A percentile compares a stretch with the other conserved stretches of the same genome.
These are phyloP conservation scores for Aspergillus transmontanensis DNA, from an alignment of 2,329 filamentous ascomycete genomes.

Conservation along the genomic window DNA sequence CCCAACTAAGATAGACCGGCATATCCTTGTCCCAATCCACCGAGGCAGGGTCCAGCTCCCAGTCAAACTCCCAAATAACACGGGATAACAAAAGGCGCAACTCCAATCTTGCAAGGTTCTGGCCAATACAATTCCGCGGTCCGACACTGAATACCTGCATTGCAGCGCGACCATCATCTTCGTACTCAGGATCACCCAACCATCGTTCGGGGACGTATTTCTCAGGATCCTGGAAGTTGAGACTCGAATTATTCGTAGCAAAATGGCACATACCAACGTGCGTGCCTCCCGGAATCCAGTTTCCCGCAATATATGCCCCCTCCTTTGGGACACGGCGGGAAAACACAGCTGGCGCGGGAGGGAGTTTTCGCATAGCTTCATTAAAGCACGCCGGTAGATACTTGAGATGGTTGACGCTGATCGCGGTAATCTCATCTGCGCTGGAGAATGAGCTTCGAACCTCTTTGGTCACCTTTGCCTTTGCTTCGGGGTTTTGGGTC, in stretches of 20 bases:
- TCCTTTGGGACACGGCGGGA: slow-evolving; percentile 19
- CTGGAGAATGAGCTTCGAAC: not conserved
- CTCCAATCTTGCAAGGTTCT: not conserved
- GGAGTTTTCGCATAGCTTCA: slow-evolving; percentile 26
- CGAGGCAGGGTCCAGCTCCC: not conserved
- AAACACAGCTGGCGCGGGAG: slow-evolving; percentile 23
- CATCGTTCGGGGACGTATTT: not conserved
- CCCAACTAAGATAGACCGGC: not conserved
- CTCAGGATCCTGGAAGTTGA: slow-evolving; percentile 1
- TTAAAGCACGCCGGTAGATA: slow-evolving; percentile 26
- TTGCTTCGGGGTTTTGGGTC: not conserved
- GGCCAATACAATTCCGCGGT: not conserved
- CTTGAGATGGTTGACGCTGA: not conserved
- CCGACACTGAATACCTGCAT: slow-evolving; percentile 1
- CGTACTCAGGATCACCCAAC: not conserved
- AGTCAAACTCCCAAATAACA: not conserved
- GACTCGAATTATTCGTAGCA: not conserved
- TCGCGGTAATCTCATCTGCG: not conserved
- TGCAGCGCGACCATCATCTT: not conserved
- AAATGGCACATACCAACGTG: not conserved
- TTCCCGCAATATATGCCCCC: slow-evolving; percentile 12
- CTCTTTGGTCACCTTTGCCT: not conserved
- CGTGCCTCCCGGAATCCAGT: not conserved
- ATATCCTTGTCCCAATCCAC: not conserved
- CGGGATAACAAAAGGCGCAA: not conserved